Percentiles rank a stretch among this genome's conserved stretches.
Evolutionary conservation across 2,329 filamentous ascomycete genomes (phyloP).

Genomic region (Talaromyces sp.): DNA sequence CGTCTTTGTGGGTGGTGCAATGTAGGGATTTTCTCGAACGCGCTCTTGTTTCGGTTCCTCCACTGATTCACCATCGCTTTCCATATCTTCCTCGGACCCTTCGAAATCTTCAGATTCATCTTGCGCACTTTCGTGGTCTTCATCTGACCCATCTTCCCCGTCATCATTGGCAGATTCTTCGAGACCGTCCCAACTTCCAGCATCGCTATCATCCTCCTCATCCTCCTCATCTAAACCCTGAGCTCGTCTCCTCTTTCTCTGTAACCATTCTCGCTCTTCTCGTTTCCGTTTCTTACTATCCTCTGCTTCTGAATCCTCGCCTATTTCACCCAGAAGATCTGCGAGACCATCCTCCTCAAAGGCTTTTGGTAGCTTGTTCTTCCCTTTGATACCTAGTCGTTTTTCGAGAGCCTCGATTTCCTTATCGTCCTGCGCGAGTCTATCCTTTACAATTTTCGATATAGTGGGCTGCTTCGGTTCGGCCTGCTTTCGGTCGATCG

Average conservation of each 20-base stretch:
- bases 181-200: conserved; percentile 29
- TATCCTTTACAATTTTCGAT: conserved; percentile 53
- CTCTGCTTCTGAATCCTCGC: conserved; percentile 49
- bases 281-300: conserved; percentile 55
- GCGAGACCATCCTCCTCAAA: conserved; percentile 81
- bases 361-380: conserved; percentile 68
- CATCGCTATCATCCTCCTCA: conserved; percentile 23
- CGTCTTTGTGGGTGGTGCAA: conserved; percentile 62
- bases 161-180: conserved; percentile 27
- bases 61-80: conserved; percentile 25
- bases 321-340: conserved; percentile 69
- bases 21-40: conserved; percentile 79
- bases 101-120: conserved; percentile 33
- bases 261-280: conserved; percentile 62
- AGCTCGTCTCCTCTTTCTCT: conserved; percentile 56
- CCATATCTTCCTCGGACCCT: conserved; percentile 37
- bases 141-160: conserved; percentile 29
- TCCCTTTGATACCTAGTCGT: conserved; percentile 76
- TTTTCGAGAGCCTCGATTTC: conserved; percentile 86
- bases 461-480: conserved; percentile 28
- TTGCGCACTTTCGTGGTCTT: conserved; percentile 35
- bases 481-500: conserved; percentile 9
- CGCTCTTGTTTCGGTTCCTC: conserved; percentile 35
- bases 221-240: conserved; percentile 28
- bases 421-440: conserved; percentile 75